Conservation (phyloP, 805 yeast species). For the Spencermartinsiella europaea region DNA sequence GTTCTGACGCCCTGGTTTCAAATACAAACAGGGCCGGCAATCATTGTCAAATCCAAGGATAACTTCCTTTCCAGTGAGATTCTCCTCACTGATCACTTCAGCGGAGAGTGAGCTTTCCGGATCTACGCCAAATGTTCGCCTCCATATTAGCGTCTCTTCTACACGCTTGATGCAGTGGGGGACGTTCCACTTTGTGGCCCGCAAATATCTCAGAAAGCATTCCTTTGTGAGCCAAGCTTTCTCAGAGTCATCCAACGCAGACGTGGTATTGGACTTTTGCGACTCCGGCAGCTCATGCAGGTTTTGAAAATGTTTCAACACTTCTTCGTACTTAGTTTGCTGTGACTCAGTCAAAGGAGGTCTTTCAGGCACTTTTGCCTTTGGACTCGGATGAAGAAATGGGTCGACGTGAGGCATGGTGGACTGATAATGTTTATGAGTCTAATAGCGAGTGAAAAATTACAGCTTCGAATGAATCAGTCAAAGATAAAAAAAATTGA, state of each 20-base stretch:
- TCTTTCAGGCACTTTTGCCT: constrained; percentile 47
- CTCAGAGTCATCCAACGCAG: constrained; percentile 47
- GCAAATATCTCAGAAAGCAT: constrained; percentile 79
- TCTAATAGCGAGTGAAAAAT: too few relatives aligned
- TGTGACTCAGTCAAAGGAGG: constrained; percentile 49
- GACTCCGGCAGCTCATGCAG: constrained; percentile 44
- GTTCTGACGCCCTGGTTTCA: constrained; percentile 93
- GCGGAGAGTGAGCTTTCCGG: constrained; percentile 31
- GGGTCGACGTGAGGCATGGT: constrained; percentile 38
- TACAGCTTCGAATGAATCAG: too few relatives aligned
- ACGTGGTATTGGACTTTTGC: constrained; percentile 36
- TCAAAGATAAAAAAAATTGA: too few relatives aligned
- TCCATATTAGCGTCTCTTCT: constrained; percentile 79
- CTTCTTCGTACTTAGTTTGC: constrained; percentile 52
- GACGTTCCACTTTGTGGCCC: constrained; percentile 90
- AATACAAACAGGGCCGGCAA: constrained; percentile 84
- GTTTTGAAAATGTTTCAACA: constrained; percentile 56
- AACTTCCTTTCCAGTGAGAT: constrained; percentile 88
- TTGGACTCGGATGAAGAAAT: constrained; percentile 49
- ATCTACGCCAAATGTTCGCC: constrained; percentile 82
- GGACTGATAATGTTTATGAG: neutral
- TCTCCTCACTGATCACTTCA: constrained; percentile 49
- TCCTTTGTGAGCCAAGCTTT: constrained; percentile 92
- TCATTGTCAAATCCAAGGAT: constrained; percentile 87
- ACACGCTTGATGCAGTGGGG: constrained; percentile 69